Evolutionary conservation across 2,329 filamentous ascomycete genomes (phyloP), one percentile per base, ranked within the genome.

Genomic region (Escovopsis sp.): DNA sequence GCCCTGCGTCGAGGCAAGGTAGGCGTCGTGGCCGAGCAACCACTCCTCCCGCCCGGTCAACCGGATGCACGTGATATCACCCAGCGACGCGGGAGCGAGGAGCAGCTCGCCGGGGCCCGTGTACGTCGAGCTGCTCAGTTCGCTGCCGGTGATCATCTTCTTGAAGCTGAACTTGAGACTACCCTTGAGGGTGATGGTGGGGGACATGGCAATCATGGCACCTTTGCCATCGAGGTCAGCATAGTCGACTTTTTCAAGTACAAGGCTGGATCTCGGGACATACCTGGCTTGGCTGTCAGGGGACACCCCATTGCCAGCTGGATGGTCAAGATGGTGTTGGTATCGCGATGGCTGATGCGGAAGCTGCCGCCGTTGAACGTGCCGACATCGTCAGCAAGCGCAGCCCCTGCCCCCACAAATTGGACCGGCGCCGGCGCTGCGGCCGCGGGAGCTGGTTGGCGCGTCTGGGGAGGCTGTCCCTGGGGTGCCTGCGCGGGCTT

Each of bases 321-420:
- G 16, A 95, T 63, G 0, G 88, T 96, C 47, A 95, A 62, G 50
- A 95, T 81, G 1, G 84, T 87, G 59, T 96, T 98, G 44, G 77
- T 81, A 59, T 95, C 87, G 16, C 91, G 74, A 57, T 98, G 91
- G 54, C 84, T 91, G 56, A 96, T 87, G 35, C 91, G 74, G 58
- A 89, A 98, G 55, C 84, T 89, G 11, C 91, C 91, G 13, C 91
- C 91, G 57, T 96, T 96, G 68, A 96, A 98, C 0, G 83, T 91
- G n/a, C 91, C 91, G 2, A 94, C 76, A 51, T 94, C 88, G 59
- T 96, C 91, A 27, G 76, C 68, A 1, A 72, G 71, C 1, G 79
- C 65, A 1, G 80, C 66, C 31, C 44, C 47, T 0, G 73, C 76
- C 27, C 83, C 84, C 6, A 68, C 58, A 48, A 89, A 87, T 43